A percentile compares a stretch with the other conserved stretches of the same genome.
Conservation (phyloP, 1,284 basidiomycete species). For the Cutaneotrichosporon curvatum region DNA sequence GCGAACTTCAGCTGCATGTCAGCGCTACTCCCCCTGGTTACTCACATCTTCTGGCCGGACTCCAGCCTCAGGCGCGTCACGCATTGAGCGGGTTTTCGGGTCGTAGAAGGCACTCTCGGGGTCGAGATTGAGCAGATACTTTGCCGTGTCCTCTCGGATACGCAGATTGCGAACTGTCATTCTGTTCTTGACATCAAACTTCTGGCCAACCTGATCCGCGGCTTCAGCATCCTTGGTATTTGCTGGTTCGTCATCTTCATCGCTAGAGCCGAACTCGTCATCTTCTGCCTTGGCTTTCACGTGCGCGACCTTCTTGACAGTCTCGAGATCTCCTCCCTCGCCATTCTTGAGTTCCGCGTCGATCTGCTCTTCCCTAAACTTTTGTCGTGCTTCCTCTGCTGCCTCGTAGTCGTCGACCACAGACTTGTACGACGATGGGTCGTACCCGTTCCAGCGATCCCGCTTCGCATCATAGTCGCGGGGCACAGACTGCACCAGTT, state of each 20-base stretch:
- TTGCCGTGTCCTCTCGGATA: constrained; percentile 98
- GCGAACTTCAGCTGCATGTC: constrained; percentile 62
- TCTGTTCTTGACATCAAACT: constrained; percentile 93
- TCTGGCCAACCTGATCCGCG: constrained; percentile 94
- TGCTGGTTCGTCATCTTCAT: constrained; percentile 58
- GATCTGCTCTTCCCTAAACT: constrained; percentile 88
- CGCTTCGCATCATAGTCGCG: constrained; percentile 91
- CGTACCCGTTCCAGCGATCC: constrained; percentile 98
- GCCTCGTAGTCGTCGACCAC: constrained; percentile 94
- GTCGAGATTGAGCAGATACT: constrained; percentile 96
- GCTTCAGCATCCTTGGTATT: constrained; percentile 92
- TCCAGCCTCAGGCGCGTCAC: constrained; percentile 80
- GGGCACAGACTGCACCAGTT: constrained; percentile 71
- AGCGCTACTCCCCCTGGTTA: not conserved
- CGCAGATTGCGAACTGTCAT: constrained; percentile 97
- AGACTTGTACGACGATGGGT: constrained; percentile 72
- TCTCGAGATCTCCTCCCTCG: constrained; percentile 49
- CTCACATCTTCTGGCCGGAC: constrained; percentile 65
- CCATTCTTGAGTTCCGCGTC: constrained; percentile 54
- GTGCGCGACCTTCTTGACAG: constrained; percentile 69
- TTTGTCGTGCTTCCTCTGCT: constrained; percentile 80
- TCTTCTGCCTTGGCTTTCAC: constrained; percentile 67
- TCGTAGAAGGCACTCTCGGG: constrained; percentile 96
- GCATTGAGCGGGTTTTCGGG: constrained; percentile 98
- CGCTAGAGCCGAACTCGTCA: constrained; percentile 92